Conservation (phyloP, 2,329 filamentous ascomycete species). For the Apiospora malaysiana region DNA sequence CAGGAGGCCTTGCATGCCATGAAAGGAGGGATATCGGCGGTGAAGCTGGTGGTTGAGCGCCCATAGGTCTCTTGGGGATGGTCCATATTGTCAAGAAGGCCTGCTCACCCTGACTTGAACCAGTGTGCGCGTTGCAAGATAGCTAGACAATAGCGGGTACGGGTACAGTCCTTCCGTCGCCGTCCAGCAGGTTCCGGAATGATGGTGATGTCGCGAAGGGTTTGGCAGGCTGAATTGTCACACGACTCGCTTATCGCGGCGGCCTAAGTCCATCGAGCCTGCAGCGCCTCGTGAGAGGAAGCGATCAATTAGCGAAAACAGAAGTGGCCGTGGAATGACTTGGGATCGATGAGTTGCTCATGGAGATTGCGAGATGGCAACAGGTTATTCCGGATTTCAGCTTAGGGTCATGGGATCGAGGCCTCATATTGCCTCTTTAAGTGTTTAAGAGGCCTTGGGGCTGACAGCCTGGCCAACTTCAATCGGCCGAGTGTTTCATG, state of each 20-base stretch:
- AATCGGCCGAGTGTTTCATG: neutral
- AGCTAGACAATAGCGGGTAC: neutral
- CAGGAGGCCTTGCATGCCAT: conserved; percentile 28
- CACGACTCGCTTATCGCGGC: neutral
- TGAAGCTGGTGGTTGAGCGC: conserved; percentile 17
- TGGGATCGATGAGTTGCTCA: too few relatives aligned
- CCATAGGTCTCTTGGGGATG: neutral
- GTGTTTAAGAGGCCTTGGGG: too few relatives aligned
- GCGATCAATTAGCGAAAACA: neutral
- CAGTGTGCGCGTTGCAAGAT: too few relatives aligned
- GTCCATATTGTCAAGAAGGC: too few relatives aligned
- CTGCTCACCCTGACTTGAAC: too few relatives aligned
- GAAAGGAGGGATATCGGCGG: neutral
- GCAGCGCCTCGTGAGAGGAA: neutral
- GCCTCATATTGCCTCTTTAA: too few relatives aligned
- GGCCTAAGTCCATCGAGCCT: neutral
- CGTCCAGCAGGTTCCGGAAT: neutral
- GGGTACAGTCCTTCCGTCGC: neutral
- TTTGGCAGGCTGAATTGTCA: neutral
- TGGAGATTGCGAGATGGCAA: too few relatives aligned
- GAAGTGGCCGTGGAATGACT: too few relatives aligned
- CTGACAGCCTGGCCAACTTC: neutral
- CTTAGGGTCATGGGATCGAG: neutral
- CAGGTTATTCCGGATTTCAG: too few relatives aligned
- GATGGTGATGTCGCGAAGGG: neutral